Percentiles rank a stretch among this genome's conserved stretches.
Conservation (phyloP, 192 early-diverging fungal genomes). For the Mortierella claussenii region DNA sequence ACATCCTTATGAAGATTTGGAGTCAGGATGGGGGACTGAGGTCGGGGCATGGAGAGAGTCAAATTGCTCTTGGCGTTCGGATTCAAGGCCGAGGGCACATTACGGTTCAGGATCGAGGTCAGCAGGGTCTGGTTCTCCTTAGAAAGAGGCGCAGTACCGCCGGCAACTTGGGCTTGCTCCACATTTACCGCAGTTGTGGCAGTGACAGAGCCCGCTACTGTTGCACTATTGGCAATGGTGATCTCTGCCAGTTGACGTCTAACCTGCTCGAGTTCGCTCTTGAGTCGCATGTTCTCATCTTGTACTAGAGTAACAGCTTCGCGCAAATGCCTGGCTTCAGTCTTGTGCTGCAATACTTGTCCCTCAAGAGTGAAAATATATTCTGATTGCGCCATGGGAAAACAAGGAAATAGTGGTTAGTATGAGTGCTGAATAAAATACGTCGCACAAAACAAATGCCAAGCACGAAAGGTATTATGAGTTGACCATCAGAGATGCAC, state of each 20-base stretch:
- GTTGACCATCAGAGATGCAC: neutral
- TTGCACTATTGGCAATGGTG: constrained; percentile 12
- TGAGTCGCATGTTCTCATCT: constrained; percentile 40
- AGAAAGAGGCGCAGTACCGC: constrained; percentile 21
- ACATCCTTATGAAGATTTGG: constrained; percentile 48
- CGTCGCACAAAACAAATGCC: neutral
- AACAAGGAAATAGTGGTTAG: neutral
- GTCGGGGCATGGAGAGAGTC: constrained; percentile 23
- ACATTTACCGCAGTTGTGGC: neutral
- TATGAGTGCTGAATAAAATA: neutral
- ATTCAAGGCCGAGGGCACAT: constrained; percentile 19
- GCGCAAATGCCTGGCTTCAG: constrained; percentile 45
- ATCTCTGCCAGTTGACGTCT: constrained; percentile 25
- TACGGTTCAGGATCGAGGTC: constrained; percentile 46
- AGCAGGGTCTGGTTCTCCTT: constrained; percentile 42
- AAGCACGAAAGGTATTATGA: neutral
- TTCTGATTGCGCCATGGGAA: constrained; percentile 10
- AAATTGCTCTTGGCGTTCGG: constrained; percentile 40
- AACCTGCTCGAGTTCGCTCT: constrained; percentile 30
- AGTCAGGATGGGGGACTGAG: constrained; percentile 44
- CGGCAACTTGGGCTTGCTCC: constrained; percentile 2
- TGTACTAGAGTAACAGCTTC: constrained; percentile 51
- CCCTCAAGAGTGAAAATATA: constrained; percentile 51
- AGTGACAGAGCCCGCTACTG: neutral
- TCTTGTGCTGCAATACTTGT: constrained; percentile 50